Percentiles rank a stretch among this genome's conserved stretches.
These are phyloP conservation scores for Thelonectria discophora DNA, from an alignment of 2,329 filamentous ascomycete species.

Conservation along the genomic window DNA sequence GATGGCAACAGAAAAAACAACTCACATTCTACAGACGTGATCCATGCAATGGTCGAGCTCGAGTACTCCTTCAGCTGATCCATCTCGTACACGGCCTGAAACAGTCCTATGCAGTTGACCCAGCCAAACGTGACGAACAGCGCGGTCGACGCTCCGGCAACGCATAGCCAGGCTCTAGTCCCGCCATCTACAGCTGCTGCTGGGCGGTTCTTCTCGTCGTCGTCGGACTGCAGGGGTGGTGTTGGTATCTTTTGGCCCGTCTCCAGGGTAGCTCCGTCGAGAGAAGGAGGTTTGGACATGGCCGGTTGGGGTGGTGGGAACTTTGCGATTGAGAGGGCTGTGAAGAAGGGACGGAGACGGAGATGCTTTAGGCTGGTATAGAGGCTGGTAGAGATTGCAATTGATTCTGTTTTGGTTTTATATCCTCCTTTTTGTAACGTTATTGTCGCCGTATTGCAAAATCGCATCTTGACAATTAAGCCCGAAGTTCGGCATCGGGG, in stretches of 20 bases:
- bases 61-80: conserved; percentile 53
- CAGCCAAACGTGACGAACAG: conserved; percentile 40
- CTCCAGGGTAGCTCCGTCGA: conserved; percentile 27
- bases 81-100: conserved; percentile 60
- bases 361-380: too few relatives aligned
- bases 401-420: background rate
- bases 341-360: background rate
- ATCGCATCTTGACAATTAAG: background rate
- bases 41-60: conserved; percentile 59
- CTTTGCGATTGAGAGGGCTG: background rate
- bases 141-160: conserved; percentile 30
- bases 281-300: conserved; percentile 20
- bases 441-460: background rate
- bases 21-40: conserved; percentile 54
- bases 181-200: conserved; percentile 22
- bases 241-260: conserved; percentile 6
- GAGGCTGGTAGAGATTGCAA: background rate
- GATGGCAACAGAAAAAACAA: background rate
- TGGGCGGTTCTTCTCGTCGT: background rate
- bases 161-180: conserved; percentile 28
- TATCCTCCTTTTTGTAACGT: background rate
- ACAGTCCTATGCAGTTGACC: conserved; percentile 52
- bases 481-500: conserved; percentile 29
- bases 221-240: background rate
- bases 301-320: background rate